Evolutionary conservation across 768 basidiomycete genomes (phyloP).

Genomic region (Chalciporus chontae): DNA sequence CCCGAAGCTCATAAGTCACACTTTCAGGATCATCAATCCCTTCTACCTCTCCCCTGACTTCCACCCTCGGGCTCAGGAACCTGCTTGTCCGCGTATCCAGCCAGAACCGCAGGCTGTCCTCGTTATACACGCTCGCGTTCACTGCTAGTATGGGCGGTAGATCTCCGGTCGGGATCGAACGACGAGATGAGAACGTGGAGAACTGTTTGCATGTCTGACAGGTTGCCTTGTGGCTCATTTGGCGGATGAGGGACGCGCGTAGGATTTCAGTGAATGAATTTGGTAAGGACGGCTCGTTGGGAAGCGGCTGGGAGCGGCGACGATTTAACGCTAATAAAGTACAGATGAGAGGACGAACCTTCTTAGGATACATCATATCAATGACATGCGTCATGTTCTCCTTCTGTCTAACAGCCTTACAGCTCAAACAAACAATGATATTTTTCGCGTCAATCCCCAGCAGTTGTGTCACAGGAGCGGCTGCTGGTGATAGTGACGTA

Average conservation of each 20-base stretch:
- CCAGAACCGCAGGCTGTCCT: slow-evolving; percentile 76
- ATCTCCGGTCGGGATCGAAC: slow-evolving; percentile 58
- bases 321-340: neutral
- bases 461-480: slow-evolving; percentile 82
- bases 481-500: slow-evolving; percentile 32
- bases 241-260: slow-evolving; percentile 71
- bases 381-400: slow-evolving; percentile 78
- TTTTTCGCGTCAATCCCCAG: slow-evolving; percentile 79
- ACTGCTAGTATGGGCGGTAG: slow-evolving; percentile 84
- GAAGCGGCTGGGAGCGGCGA: slow-evolving; percentile 25
- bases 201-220: slow-evolving; percentile 83
- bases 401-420: slow-evolving; percentile 69
- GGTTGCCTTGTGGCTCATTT: slow-evolving; percentile 80
- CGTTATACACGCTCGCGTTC: slow-evolving; percentile 78
- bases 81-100: slow-evolving; percentile 43
- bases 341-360: slow-evolving; percentile 42
- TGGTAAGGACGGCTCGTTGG: slow-evolving; percentile 36
- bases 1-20: slow-evolving; percentile 69
- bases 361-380: slow-evolving; percentile 84
- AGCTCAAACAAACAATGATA: slow-evolving; percentile 68
- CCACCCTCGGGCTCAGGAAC: slow-evolving; percentile 59
- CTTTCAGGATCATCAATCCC: slow-evolving; percentile 53
- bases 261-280: slow-evolving; percentile 65
- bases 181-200: slow-evolving; percentile 64
- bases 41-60: slow-evolving; percentile 57